Evolutionary conservation across 495 filamentous ascomycete species (phyloP).

Genomic region (Tuber borchii): DNA sequence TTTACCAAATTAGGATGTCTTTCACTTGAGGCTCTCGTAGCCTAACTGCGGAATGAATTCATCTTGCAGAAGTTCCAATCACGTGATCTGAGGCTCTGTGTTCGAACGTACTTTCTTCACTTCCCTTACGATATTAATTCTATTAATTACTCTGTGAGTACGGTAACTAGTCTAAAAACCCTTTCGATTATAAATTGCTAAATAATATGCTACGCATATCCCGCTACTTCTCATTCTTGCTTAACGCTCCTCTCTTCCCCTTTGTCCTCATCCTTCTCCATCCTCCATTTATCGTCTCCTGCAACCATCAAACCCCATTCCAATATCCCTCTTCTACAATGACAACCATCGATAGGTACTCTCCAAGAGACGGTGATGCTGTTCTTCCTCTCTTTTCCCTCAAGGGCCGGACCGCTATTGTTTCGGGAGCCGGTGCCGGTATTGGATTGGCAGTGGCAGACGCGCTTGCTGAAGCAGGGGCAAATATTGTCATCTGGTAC

Average conservation of each 20-base stretch:
- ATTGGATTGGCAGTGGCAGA: too few species aligned
- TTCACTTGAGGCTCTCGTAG: background rate
- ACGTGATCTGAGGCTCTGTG: background rate
- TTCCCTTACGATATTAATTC: background rate
- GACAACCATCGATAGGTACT: constrained; percentile 25
- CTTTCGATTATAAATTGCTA: background rate
- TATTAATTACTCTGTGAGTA: background rate
- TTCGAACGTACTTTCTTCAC: background rate
- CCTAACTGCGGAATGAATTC: too few species aligned
- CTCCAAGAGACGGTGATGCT: constrained; percentile 53
- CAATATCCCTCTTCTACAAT: constrained; percentile 30
- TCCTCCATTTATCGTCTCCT: background rate
- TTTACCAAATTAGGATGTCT: background rate
- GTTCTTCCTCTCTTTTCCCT: constrained; percentile 77
- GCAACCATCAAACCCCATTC: background rate
- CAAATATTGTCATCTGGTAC: too few species aligned
- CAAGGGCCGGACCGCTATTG: constrained; percentile 68
- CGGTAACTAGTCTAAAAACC: background rate
- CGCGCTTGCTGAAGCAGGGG: too few species aligned
- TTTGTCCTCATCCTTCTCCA: constrained; percentile 1
- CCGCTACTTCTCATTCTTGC: constrained; percentile 7
- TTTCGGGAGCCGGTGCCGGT: too few species aligned
- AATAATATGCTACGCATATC: background rate
- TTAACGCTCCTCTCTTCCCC: constrained; percentile 5
- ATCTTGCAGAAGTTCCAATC: background rate